These are phyloP conservation scores for Alloascoidea hylecoeti DNA, from an alignment of 805 yeast species.

Conservation along the genomic window DNA sequence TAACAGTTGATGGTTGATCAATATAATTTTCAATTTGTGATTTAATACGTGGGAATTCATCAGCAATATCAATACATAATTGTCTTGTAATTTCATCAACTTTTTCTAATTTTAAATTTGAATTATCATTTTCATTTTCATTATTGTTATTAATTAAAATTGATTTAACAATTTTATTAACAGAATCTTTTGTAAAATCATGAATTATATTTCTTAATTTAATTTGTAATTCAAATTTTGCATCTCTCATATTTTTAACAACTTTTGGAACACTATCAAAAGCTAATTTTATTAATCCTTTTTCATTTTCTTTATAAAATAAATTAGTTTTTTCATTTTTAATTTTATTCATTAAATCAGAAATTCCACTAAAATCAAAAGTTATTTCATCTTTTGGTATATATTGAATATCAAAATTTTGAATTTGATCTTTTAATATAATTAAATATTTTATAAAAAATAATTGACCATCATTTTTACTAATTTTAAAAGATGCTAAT, in stretches of 20 bases:
- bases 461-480: slow-evolving; percentile 43
- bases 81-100: slow-evolving; percentile 20
- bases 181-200: slow-evolving; percentile 48
- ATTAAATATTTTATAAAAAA: slow-evolving; percentile 63
- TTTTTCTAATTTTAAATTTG: slow-evolving; percentile 11
- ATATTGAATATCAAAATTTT: slow-evolving; percentile 68
- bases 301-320: slow-evolving; percentile 16
- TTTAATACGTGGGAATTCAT: slow-evolving; percentile 42
- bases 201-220: slow-evolving; percentile 62
- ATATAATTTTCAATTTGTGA: slow-evolving; percentile 39
- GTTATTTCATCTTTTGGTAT: slow-evolving; percentile 51
- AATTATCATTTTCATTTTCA: no score
- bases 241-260: slow-evolving; percentile 73
- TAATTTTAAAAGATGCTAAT: slow-evolving; percentile 28
- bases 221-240: slow-evolving; percentile 53
- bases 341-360: slow-evolving; percentile 29
- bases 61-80: slow-evolving; percentile 34
- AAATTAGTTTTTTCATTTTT: slow-evolving; percentile 15
- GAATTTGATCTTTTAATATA: slow-evolving; percentile 53
- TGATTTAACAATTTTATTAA: slow-evolving; percentile 32
- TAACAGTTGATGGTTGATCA: slow-evolving; percentile 35
- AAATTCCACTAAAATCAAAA: slow-evolving; percentile 71
- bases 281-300: slow-evolving; percentile 32
- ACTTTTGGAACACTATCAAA: slow-evolving; percentile 66
- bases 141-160: no score